Base-by-base conservation (phyloP, 345 rosid species). In the Camelina neglecta region DNA sequence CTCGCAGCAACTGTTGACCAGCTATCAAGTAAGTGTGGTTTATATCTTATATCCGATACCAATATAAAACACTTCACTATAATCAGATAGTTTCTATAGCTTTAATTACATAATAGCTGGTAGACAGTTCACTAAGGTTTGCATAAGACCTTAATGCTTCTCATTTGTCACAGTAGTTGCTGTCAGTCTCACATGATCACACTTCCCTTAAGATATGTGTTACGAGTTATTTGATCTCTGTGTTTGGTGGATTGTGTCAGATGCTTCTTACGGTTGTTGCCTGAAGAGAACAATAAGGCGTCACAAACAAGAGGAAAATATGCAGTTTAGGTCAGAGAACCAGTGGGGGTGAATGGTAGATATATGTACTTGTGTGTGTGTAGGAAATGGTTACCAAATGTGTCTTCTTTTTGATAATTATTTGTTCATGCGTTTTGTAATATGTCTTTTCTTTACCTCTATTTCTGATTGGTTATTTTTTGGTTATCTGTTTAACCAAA, bases 351-450 rank as follows among this genome's bases (percentile, higher is more conserved):
- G 65, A 55, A 69, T 57, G 36, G 72, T 77, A 48, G 33, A 57
- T 76, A 48, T 63, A 44, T 45, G 49, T 69, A 42, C 44, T 35
- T 35, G 38, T 35, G 45, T 71, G 81, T 71, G 67, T 59, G 69
- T 71, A 50, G 59, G 56, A 63, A 70, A 55, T 67, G 51, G 68
- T 50, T 56, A 49, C 62, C 71, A 56, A 48, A 26, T 57, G 65
- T 74, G 29, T 50, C 23, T 41, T 60, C 38, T 29, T 67, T 41
- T 20, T 39, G 47, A 71, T 35, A 44, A 48, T 1, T 15, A 56
- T 47, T 45, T 64, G 66, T 64, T 56, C 67, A 77, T 65, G 61
- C 24, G 38, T 64, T 71, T 70, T 70, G 72, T 57, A 65, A 71
- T 65, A 6, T 48, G 47, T 26, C 65, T 62, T 65, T 15, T 21